Conservation (phyloP, 225 moss, liverwort and hornwort species). For the Takakia lepidozioides region DNA sequence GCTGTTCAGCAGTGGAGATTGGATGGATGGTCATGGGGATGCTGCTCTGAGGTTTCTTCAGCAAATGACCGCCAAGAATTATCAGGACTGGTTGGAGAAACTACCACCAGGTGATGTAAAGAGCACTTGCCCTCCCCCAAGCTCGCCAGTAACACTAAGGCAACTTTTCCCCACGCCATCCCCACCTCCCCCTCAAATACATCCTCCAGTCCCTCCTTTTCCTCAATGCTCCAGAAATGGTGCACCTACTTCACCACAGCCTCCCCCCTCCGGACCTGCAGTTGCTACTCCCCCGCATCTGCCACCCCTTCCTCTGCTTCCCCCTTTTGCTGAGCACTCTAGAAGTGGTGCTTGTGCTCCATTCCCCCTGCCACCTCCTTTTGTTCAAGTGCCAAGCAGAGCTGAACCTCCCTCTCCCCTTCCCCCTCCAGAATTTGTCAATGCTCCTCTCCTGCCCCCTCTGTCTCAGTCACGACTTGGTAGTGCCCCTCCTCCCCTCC, state of each 20-base stretch:
- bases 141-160: conserved; percentile 37
- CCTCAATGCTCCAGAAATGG: conserved; percentile 9
- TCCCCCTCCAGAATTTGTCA: not conserved
- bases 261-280: no score
- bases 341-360: no score
- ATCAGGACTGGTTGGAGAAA: conserved; percentile 54
- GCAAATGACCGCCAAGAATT: conserved; percentile 64
- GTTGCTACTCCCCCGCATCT: no score
- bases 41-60: conserved; percentile 85
- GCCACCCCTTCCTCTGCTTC: no score
- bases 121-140: conserved; percentile 40
- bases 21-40: conserved; percentile 88
- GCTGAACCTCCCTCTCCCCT: no score
- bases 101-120: conserved; percentile 37
- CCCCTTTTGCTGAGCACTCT: no score
- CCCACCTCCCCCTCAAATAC: conserved; percentile 10
- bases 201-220: conserved; percentile 19
- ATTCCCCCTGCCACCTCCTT: no score
- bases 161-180: no score
- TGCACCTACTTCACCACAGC: conserved; percentile 3
- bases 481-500: conserved; percentile 4
- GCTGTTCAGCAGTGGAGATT: conserved; percentile 87
- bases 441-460: conserved; percentile 11
- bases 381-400: no score
- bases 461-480: conserved; percentile 6